Conservation (phyloP, 257 asterid species). For the Lithospermum erythrorhizon region DNA sequence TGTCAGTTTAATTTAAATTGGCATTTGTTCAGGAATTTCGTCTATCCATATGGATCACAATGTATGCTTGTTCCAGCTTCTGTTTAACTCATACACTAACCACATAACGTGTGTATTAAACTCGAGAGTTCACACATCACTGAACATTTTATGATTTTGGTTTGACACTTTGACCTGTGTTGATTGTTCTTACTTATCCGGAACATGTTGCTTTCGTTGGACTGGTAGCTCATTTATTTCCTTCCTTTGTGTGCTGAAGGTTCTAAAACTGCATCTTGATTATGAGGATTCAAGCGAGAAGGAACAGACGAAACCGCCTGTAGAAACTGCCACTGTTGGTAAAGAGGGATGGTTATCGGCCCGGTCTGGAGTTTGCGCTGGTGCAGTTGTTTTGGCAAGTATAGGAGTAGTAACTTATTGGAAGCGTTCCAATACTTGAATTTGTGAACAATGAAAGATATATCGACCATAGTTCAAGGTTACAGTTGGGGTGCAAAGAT, state of each 20-base stretch:
- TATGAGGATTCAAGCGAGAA: conserved; percentile 15
- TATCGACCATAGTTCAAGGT: not conserved
- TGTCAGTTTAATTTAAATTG: too few relatives aligned
- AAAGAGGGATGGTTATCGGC: conserved; percentile 22
- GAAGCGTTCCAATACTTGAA: conserved; percentile 46
- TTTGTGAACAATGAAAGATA: not conserved
- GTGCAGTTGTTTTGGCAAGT: conserved; percentile 51
- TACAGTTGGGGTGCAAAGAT: not conserved
- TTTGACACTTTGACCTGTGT: not conserved
- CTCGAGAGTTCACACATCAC: too few relatives aligned
- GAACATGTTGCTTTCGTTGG: not conserved
- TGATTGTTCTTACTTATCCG: not conserved
- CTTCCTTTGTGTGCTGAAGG: conserved; percentile 22
- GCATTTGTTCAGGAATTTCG: too few relatives aligned
- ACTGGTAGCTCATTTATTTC: not conserved
- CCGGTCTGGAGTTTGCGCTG: conserved; percentile 44
- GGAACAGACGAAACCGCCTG: conserved; percentile 12
- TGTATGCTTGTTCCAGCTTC: too few relatives aligned
- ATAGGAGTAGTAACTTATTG: conserved; percentile 50
- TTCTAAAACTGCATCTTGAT: conserved; percentile 65
- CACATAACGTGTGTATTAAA: too few relatives aligned
- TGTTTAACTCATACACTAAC: too few relatives aligned
- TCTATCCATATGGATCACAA: too few relatives aligned
- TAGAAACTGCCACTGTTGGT: conserved; percentile 17
- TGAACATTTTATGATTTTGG: not conserved